phyloP scores from a whole-genome alignment of 2,329 filamentous ascomycete species.

The Furcasterigmium sp. region DNA sequence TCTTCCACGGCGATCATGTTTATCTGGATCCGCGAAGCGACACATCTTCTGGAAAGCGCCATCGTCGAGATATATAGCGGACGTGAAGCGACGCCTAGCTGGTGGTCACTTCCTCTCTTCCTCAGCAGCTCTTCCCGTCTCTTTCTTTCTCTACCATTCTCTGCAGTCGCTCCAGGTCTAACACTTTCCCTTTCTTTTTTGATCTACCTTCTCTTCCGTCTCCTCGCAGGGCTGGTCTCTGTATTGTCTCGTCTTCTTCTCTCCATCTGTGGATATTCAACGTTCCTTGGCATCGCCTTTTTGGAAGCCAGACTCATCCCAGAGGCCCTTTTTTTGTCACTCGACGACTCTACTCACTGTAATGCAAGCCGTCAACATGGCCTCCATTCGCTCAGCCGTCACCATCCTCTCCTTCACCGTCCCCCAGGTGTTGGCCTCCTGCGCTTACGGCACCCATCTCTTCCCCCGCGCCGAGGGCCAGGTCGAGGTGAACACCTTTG shows the following conservation, averaged over 20 bases:
- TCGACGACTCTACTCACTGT: background rate
- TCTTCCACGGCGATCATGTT: conserved; percentile 5
- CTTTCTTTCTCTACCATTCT: conserved; percentile 9
- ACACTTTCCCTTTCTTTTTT: background rate
- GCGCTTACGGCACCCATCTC: conserved; percentile 32
- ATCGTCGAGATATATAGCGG: conserved; percentile 7
- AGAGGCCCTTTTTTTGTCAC: background rate
- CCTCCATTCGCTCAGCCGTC: conserved; percentile 8
- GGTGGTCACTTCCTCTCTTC: conserved; percentile 4
- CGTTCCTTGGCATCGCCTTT: conserved; percentile 1
- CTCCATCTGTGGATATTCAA: background rate
- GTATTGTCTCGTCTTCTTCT: background rate
- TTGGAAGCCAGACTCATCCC: background rate
- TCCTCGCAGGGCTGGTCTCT: background rate
- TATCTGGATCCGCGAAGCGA: background rate
- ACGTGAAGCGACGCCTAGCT: background rate
- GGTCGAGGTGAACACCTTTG: conserved; percentile 29
- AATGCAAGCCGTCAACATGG: conserved; percentile 4
- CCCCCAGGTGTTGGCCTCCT: conserved; percentile 23
- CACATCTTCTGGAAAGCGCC: background rate
- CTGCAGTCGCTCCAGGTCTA: conserved; percentile 7
- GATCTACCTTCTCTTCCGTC: background rate
- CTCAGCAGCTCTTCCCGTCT: conserved; percentile 4
- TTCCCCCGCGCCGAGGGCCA: conserved; percentile 23
- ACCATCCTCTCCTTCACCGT: conserved; percentile 8